Evolutionary conservation across 306 rosid genomes (phyloP).

Genomic region (Quercus alba): DNA sequence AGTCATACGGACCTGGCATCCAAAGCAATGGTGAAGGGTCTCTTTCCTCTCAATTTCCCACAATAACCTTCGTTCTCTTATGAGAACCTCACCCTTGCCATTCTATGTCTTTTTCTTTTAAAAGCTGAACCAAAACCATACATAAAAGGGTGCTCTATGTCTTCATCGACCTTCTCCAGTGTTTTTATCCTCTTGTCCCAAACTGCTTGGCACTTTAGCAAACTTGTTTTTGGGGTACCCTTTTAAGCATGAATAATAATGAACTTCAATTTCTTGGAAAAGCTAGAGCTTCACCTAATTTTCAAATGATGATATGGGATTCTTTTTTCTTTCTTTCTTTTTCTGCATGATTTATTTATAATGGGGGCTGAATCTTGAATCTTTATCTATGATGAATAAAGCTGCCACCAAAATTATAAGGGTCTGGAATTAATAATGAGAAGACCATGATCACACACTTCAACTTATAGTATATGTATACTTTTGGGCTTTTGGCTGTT

Average conservation of each 20-base stretch:
- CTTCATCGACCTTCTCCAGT: neutral
- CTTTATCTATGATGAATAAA: too few relatives aligned
- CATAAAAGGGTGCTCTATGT: neutral
- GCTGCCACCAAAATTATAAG: too few relatives aligned
- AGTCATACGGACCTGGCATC: slow-evolving; percentile 52
- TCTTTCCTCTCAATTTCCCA: slow-evolving; percentile 28
- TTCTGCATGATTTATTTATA: neutral
- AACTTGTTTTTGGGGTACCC: neutral
- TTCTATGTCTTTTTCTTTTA: slow-evolving; percentile 2
- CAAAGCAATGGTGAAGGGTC: slow-evolving; percentile 53
- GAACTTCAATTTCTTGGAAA: neutral
- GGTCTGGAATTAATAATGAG: too few relatives aligned
- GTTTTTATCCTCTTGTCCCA: neutral
- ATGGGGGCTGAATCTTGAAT: too few relatives aligned
- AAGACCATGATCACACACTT: too few relatives aligned
- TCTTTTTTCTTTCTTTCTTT: neutral
- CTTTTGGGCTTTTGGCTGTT: too few relatives aligned
- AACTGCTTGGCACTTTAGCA: neutral
- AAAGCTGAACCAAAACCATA: slow-evolving; percentile 16
- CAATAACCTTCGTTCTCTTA: slow-evolving; percentile 39
- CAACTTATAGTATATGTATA: too few relatives aligned
- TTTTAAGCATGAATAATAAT: neutral
- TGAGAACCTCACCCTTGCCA: neutral
- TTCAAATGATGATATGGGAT: neutral
- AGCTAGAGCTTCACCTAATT: neutral